phyloP scores from a whole-genome alignment of 768 basidiomycete genomes.

The Daedaleopsis nitida region DNA sequence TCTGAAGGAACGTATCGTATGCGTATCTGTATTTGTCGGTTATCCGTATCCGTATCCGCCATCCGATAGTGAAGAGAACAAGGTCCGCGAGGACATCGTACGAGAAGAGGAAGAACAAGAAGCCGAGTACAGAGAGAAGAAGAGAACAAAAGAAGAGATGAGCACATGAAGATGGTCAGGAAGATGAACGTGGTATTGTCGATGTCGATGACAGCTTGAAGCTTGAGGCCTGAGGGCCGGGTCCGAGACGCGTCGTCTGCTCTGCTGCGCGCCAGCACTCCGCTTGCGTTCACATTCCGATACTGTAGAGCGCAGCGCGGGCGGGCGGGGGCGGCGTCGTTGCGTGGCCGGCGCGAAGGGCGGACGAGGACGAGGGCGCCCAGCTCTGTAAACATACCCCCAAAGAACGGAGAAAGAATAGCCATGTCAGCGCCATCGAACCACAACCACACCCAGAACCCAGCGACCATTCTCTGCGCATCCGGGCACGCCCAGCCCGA shows the following conservation, averaged over 20 bases:
- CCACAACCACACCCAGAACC: too few relatives aligned
- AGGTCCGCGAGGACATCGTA: background rate
- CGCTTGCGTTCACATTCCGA: background rate
- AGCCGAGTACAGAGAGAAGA: background rate
- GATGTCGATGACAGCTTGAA: too few relatives aligned
- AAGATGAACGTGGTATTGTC: too few relatives aligned
- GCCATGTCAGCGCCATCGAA: too few relatives aligned
- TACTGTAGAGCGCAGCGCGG: background rate
- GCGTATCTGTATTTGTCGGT: too few relatives aligned
- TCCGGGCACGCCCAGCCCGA: background rate
- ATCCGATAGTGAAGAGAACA: too few relatives aligned
- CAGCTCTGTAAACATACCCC: constrained; percentile 8
- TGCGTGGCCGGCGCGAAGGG: background rate
- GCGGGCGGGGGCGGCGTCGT: background rate
- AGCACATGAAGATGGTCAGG: too few relatives aligned
- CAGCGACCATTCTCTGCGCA: background rate
- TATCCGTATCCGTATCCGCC: too few relatives aligned
- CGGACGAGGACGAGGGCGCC: constrained; percentile 2
- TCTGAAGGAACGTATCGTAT: background rate
- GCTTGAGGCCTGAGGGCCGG: too few relatives aligned
- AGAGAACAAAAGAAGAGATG: background rate
- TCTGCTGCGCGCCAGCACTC: too few relatives aligned
- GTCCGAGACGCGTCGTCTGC: too few relatives aligned
- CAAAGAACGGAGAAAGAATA: too few relatives aligned
- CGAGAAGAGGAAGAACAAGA: background rate